Evolutionary conservation across 2,329 filamentous ascomycete genomes (phyloP).

Genomic region (Cordyceps javanica): DNA sequence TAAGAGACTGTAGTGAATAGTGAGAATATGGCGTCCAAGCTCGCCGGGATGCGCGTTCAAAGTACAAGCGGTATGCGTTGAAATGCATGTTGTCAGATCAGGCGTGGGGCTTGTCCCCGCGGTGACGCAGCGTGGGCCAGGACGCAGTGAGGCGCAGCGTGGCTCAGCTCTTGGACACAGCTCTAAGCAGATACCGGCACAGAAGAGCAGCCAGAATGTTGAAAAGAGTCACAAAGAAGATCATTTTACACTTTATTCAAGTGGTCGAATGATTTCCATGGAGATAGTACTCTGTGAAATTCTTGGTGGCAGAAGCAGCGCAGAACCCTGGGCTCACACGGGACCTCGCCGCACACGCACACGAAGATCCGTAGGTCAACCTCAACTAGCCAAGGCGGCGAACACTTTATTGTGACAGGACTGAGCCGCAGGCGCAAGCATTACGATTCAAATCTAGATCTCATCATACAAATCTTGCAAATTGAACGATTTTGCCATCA

Average conservation of each 20-base stretch:
- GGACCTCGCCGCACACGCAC: too few species aligned
- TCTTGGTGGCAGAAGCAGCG: too few species aligned
- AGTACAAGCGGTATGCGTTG: background rate
- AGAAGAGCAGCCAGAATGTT: background rate
- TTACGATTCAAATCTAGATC: background rate
- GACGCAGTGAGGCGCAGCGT: conserved; percentile 15
- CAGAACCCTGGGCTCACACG: too few species aligned
- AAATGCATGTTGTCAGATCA: conserved; percentile 4
- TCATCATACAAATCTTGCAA: background rate
- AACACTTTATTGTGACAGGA: background rate
- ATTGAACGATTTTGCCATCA: background rate
- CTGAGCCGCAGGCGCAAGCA: background rate
- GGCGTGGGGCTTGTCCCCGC: conserved; percentile 16
- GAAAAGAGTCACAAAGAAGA: too few species aligned
- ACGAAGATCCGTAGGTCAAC: too few species aligned
- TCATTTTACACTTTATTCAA: too few species aligned
- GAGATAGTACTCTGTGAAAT: too few species aligned
- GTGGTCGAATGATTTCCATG: too few species aligned
- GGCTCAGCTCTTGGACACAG: conserved; percentile 20
- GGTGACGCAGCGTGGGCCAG: conserved; percentile 19
- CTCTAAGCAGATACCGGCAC: background rate
- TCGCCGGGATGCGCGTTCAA: background rate
- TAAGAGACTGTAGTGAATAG: background rate
- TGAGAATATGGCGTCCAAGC: background rate
- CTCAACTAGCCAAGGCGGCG: background rate